Percentiles rank a stretch among this genome's conserved stretches.
Conservation (phyloP, 345 rosid species). For the Eucalyptus albens region DNA sequence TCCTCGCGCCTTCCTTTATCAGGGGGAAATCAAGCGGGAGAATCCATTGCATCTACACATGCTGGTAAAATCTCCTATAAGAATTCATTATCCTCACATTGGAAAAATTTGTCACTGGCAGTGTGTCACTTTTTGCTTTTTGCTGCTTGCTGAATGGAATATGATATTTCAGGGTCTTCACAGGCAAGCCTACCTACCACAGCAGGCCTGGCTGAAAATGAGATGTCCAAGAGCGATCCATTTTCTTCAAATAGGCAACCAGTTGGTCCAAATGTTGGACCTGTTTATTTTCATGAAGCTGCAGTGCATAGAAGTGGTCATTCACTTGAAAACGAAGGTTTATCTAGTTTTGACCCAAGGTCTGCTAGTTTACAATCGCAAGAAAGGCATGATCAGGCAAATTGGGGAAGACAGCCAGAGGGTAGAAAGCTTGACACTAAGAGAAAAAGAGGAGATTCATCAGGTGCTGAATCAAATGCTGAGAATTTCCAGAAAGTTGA, state of each 20-base stretch:
- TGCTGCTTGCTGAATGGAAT: not conserved
- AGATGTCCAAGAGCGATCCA: conserved; percentile 48
- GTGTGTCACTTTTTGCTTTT: not conserved
- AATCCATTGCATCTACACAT: conserved; percentile 44
- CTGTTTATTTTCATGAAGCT: conserved; percentile 68
- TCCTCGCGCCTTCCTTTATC: conserved; percentile 59
- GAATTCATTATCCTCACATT: not conserved
- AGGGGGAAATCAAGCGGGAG: conserved; percentile 65
- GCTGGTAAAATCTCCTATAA: conserved; percentile 38
- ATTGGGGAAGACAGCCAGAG: conserved; percentile 32
- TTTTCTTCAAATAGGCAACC: conserved; percentile 56
- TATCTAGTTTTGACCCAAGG: conserved; percentile 82
- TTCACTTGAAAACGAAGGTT: conserved; percentile 86
- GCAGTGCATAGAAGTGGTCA: conserved; percentile 54
- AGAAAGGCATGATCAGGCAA: conserved; percentile 34
- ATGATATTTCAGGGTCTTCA: conserved; percentile 49
- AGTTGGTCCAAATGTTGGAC: conserved; percentile 58
- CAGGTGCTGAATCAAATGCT: conserved; percentile 28
- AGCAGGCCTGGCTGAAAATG: conserved; percentile 47
- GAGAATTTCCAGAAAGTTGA: conserved; percentile 49
- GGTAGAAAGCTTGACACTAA: conserved; percentile 43
- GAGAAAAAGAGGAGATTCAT: conserved; percentile 74
- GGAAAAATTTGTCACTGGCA: not conserved
- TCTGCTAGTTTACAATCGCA: conserved; percentile 81
- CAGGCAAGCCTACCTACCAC: conserved; percentile 41